These are phyloP conservation scores for Pseudogymnoascus destructans DNA, from an alignment of 2,329 filamentous ascomycete species.

Conservation along the genomic window DNA sequence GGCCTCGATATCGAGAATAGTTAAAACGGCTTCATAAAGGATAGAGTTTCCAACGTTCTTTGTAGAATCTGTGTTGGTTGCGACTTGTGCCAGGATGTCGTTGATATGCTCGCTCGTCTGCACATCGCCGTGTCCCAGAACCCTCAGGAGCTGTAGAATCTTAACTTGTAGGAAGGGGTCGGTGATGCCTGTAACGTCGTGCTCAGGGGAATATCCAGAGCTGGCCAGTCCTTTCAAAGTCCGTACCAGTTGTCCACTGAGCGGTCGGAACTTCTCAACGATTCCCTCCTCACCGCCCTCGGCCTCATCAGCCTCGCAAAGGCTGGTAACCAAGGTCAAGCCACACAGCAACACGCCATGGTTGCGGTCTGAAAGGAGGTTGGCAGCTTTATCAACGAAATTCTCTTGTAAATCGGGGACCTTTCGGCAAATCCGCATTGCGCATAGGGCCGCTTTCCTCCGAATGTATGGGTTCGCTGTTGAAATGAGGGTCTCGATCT, in stretches of 20 bases:
- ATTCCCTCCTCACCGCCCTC: constrained; percentile 83
- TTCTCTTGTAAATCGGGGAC: constrained; percentile 95
- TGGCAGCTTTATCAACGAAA: constrained; percentile 85
- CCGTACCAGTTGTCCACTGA: constrained; percentile 75
- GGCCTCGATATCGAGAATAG: constrained; percentile 94
- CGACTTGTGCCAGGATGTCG: constrained; percentile 93
- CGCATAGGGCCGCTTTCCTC: constrained; percentile 93
- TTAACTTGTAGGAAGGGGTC: constrained; percentile 98
- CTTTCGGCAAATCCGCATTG: constrained; percentile 97
- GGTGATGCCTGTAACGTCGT: constrained; percentile 95
- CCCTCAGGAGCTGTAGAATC: constrained; percentile 73
- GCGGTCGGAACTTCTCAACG: constrained; percentile 78
- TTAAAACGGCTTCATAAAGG: constrained; percentile 90
- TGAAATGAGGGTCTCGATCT: constrained; percentile 83
- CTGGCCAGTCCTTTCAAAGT: constrained; percentile 85
- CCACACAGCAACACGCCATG: constrained; percentile 91
- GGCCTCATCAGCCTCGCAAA: constrained; percentile 90
- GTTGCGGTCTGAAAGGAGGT: constrained; percentile 81
- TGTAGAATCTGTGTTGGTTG: constrained; percentile 92
- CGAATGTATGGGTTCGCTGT: constrained; percentile 98
- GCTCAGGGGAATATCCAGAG: constrained; percentile 92
- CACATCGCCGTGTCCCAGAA: constrained; percentile 73
- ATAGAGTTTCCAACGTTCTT: constrained; percentile 99
- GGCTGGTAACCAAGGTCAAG: constrained; percentile 74
- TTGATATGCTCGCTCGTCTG: constrained; percentile 95